A percentile compares a stretch with the other conserved stretches of the same genome.
phyloP scores from a whole-genome alignment of 352 stramenopile genomes.

The Saprolegnia parasitica region DNA sequence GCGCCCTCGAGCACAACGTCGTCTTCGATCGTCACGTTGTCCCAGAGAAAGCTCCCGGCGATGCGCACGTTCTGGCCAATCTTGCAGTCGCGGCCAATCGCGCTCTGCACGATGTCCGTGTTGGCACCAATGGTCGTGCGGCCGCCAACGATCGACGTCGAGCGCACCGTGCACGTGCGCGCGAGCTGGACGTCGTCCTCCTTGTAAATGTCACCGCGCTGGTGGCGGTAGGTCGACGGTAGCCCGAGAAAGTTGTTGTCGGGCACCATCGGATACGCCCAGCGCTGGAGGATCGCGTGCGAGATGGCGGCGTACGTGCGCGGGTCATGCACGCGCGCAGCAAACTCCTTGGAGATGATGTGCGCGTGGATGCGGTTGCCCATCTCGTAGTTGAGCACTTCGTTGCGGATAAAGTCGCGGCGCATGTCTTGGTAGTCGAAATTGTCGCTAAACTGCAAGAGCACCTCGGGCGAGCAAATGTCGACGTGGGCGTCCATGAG shows the following conservation, averaged over 20 bases:
- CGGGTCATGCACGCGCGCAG: constrained; percentile 91
- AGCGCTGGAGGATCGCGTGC: constrained; percentile 91
- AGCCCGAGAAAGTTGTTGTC: constrained; percentile 84
- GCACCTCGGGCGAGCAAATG: constrained; percentile 96
- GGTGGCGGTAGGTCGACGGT: constrained; percentile 59
- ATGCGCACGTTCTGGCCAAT: constrained; percentile 72
- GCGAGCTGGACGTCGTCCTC: constrained; percentile 61
- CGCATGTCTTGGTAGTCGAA: constrained; percentile 98
- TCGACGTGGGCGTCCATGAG: constrained; percentile 97
- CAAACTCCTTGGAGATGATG: constrained; percentile 90
- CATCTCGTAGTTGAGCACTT: constrained; percentile 97
- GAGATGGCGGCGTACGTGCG: constrained; percentile 91
- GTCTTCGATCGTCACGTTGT: constrained; percentile 76
- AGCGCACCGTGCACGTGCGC: constrained; percentile 55
- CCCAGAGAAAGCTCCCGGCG: constrained; percentile 75
- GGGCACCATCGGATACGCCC: constrained; percentile 94
- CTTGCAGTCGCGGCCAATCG: constrained; percentile 61
- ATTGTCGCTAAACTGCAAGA: constrained; percentile 96
- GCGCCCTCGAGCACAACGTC: constrained; percentile 58
- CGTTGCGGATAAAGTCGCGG: constrained; percentile 94
- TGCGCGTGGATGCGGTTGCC: constrained; percentile 96
- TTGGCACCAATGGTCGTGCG: constrained; percentile 53
- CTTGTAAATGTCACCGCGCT: constrained; percentile 82
- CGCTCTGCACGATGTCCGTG: constrained; percentile 51
- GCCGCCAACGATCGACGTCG: constrained; percentile 70